A percentile compares a stretch with the other conserved stretches of the same genome.
Evolutionary conservation across 192 early-diverging fungal genomes (phyloP).

Genomic region (Coemansia sp.): DNA sequence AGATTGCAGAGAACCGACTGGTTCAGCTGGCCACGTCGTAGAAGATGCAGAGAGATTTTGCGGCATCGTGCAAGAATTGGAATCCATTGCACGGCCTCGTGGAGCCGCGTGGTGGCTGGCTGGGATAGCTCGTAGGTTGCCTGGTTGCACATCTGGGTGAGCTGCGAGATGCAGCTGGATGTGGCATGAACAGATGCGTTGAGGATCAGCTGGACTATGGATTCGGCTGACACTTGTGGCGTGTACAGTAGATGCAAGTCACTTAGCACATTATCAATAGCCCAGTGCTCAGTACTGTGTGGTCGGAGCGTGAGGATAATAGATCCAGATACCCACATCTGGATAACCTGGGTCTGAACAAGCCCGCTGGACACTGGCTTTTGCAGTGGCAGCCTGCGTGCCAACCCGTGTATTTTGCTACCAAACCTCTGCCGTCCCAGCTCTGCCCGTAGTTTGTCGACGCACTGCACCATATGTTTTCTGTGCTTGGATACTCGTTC

Average conservation of each 20-base stretch:
- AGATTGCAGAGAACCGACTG: not conserved
- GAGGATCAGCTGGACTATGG: not conserved
- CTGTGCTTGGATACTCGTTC: not conserved
- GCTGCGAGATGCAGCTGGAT: not conserved
- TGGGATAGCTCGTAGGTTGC: constrained; percentile 3
- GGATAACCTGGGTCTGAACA: not conserved
- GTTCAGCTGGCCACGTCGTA: not conserved
- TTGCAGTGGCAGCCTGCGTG: not conserved
- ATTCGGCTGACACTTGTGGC: not conserved
- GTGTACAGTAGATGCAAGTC: not conserved
- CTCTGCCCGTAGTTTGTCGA: not conserved
- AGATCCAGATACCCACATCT: not conserved
- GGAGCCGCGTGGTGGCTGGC: not conserved
- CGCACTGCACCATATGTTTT: not conserved
- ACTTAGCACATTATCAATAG: not conserved
- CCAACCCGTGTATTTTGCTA: not conserved
- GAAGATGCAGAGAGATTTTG: not conserved
- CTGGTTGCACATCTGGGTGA: not conserved
- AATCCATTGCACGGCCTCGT: constrained; percentile 1
- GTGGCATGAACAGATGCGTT: not conserved
- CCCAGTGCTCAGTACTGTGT: not conserved
- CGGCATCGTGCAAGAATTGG: constrained; percentile 3
- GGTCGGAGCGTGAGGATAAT: not conserved
- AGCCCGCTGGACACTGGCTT: not conserved
- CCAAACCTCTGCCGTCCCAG: constrained; percentile 2